Base-by-base conservation (phyloP, 441 rosid species). In the Erodium trifolium region DNA sequence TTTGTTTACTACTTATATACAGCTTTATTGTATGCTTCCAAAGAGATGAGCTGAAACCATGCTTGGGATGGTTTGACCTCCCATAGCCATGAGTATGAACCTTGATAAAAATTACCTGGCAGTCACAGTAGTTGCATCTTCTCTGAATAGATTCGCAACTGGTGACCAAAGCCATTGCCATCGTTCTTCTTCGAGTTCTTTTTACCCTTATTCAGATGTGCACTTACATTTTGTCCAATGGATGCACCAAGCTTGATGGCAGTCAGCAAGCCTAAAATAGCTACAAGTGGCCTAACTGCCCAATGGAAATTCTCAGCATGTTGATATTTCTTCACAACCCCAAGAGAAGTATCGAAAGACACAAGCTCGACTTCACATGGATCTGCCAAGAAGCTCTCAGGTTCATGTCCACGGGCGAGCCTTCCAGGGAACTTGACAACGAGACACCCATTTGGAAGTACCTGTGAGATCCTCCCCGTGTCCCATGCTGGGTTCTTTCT, bases 241-340 rank as follows among this genome's bases (percentile, higher is more conserved):
- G 76, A 85, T 68, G 79, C 17, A 14, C 96, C 97, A 11, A 89
- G 31, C 83, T 85, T 88, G 84, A 87, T 73, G 3, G 89, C 87
- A 13, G 90, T 82, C 65, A 93, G 80, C 2, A 93, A 67, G 63
- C 94, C 88, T 64, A 88, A 69, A 1, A 89, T 88, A 73, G 87
- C 76, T 63, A 87, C 73, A 60, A 93, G 78, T 10, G 97, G 98
- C 74, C 97, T 89, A 39, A 91, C 88, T 11, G 87, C 86, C 98
- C 97, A 93, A 72, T 89, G 97, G 66, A 88, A 80, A 76, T 93
- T 94, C 82, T 93, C 96, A 2, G 88, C 84, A 78, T 93, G 97
- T 71, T 88, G 84, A 72, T 86, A 89, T 65, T 89, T 91, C 66
- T 37, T 6, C 7, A 37, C 43, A 37, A 37, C 43, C 43, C 43